Percentiles rank a stretch among this genome's conserved stretches.
Evolutionary conservation across 352 stramenopile species (phyloP).

Genomic region (Globisporangium okanoganense): DNA sequence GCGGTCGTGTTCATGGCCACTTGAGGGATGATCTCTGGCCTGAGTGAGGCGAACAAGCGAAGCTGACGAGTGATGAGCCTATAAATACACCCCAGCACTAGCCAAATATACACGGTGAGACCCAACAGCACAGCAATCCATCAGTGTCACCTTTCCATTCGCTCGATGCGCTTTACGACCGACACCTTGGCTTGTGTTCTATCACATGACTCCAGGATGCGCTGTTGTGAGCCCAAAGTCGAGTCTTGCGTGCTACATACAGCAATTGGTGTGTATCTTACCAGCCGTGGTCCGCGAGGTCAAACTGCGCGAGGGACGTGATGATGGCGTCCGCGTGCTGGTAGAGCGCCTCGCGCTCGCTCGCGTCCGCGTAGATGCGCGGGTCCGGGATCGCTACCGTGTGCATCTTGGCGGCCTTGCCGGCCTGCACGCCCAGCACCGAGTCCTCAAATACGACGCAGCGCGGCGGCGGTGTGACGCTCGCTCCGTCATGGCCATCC

Average conservation of each 20-base stretch:
- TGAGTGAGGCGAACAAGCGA: background rate
- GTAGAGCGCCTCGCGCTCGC: constrained; percentile 44
- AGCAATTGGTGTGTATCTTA: constrained; percentile 7
- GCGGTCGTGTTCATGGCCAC: background rate
- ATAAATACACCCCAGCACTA: background rate
- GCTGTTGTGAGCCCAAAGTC: too few species aligned
- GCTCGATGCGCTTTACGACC: background rate
- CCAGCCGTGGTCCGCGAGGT: constrained; percentile 52
- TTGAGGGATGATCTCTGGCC: background rate
- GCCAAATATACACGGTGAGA: background rate
- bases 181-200: background rate
- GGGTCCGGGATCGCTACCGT: constrained; percentile 68
- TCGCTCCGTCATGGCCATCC: background rate
- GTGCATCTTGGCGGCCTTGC: constrained; percentile 62
- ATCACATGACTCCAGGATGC: too few species aligned
- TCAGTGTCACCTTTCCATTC: background rate
- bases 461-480: constrained; percentile 23
- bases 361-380: constrained; percentile 50
- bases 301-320: constrained; percentile 54
- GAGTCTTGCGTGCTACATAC: background rate
- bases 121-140: background rate
- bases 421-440: constrained; percentile 56
- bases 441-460: constrained; percentile 83
- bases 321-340: constrained; percentile 59
- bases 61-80: background rate